Evolutionary conservation across 441 rosid genomes (phyloP).

Genomic region (Pelargonium exstipulatum): DNA sequence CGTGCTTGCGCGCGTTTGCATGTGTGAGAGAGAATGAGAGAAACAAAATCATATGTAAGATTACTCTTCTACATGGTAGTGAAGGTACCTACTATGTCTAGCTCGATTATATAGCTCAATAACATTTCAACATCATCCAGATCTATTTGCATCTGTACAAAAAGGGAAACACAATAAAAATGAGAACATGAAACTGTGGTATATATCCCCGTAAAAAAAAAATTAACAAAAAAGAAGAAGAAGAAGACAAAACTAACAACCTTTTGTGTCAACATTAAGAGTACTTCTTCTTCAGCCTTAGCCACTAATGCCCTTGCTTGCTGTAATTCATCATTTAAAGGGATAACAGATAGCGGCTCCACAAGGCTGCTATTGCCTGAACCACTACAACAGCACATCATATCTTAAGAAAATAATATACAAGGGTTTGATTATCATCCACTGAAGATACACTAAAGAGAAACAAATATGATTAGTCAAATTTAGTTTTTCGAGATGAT

Average conservation of each 20-base stretch:
- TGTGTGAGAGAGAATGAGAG: not conserved
- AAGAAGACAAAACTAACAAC: conserved; percentile 31
- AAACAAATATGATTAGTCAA: conserved; percentile 2
- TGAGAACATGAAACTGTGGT: conserved; percentile 11
- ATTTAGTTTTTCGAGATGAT: not conserved
- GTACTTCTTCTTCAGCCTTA: conserved; percentile 78
- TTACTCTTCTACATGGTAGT: conserved; percentile 3
- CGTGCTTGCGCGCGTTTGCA: not conserved
- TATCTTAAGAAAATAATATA: conserved; percentile 29
- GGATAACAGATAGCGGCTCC: conserved; percentile 76
- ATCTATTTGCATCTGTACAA: conserved; percentile 59
- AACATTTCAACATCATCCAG: conserved; percentile 53
- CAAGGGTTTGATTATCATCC: conserved; percentile 15
- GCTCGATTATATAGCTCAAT: conserved; percentile 42
- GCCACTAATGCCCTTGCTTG: conserved; percentile 61
- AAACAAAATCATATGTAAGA: not conserved
- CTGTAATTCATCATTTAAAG: conserved; percentile 82
- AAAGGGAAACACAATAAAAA: conserved; percentile 19
- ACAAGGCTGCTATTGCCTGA: conserved; percentile 65
- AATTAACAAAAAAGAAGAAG: no score
- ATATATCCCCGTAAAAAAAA: not conserved
- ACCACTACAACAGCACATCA: conserved; percentile 54
- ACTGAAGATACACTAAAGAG: conserved; percentile 9
- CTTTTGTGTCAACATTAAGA: conserved; percentile 67
- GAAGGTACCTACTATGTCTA: conserved; percentile 58